These are phyloP conservation scores for Tricholoma flavovirens DNA, from an alignment of 768 basidiomycete genomes.

Conservation along the genomic window DNA sequence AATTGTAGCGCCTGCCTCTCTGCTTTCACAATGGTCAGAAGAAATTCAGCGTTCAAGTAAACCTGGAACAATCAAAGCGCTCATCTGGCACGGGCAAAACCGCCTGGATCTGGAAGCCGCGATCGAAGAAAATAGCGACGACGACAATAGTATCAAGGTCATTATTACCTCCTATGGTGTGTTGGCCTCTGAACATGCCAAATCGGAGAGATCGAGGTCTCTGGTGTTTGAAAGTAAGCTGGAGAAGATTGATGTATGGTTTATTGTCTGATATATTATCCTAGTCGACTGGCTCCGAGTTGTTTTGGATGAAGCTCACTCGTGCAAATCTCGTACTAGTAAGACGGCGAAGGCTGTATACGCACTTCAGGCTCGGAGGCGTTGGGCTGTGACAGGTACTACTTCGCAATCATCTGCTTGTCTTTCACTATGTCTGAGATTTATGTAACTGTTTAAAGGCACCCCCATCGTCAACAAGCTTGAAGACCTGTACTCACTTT, in stretches of 20 bases:
- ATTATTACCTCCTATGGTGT: conserved; percentile 91
- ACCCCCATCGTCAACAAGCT: conserved; percentile 95
- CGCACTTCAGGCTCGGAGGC: conserved; percentile 67
- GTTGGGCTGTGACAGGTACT: conserved; percentile 87
- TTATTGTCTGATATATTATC: neutral
- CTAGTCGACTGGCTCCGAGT: conserved; percentile 77
- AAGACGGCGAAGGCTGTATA: conserved; percentile 88
- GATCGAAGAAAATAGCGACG: conserved; percentile 50
- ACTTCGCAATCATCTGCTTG: neutral
- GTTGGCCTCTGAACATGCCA: conserved; percentile 82
- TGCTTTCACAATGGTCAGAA: conserved; percentile 90
- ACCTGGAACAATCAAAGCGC: conserved; percentile 55
- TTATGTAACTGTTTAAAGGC: conserved; percentile 31
- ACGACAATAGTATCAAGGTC: conserved; percentile 55
- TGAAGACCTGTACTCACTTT: conserved; percentile 84
- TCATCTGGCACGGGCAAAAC: conserved; percentile 88
- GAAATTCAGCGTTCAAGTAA: conserved; percentile 84
- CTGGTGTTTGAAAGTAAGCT: conserved; percentile 67
- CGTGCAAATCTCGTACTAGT: conserved; percentile 85
- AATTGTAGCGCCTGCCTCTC: conserved; percentile 87
- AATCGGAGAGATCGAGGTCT: conserved; percentile 54
- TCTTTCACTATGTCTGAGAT: neutral
- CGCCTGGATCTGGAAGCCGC: conserved; percentile 62
- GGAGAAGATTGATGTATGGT: neutral
- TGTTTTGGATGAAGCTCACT: conserved; percentile 91